A percentile compares a stretch with the other conserved stretches of the same genome.
phyloP scores from a whole-genome alignment of 495 filamentous ascomycete species.

The Sporormia fimetaria region DNA sequence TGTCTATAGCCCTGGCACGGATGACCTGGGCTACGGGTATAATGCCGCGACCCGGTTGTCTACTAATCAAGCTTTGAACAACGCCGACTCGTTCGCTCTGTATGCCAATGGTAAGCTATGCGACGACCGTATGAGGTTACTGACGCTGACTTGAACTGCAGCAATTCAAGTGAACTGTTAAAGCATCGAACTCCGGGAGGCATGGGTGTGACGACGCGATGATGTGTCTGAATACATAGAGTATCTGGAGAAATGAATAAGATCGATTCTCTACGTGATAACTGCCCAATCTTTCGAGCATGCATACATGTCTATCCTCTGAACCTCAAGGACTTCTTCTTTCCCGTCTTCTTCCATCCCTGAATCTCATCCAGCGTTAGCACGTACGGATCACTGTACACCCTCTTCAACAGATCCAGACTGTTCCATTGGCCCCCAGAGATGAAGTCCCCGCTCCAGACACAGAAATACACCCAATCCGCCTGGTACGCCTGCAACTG shows the following conservation, averaged over 20 bases:
- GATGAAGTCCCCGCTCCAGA: conserved; percentile 36
- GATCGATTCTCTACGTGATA: too few species aligned
- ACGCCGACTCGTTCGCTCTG: conserved; percentile 53
- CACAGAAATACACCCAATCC: conserved; percentile 39
- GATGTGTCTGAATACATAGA: too few species aligned
- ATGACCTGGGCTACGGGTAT: conserved; percentile 52
- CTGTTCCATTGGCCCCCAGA: conserved; percentile 29
- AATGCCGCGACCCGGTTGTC: conserved; percentile 36
- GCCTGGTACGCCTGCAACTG: conserved; percentile 35
- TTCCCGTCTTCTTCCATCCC: conserved; percentile 26
- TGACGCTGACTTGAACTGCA: too few species aligned
- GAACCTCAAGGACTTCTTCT: too few species aligned
- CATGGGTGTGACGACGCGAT: too few species aligned
- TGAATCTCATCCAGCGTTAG: conserved; percentile 36
- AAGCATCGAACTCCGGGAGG: too few species aligned
- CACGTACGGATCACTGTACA: conserved; percentile 33
- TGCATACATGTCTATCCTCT: too few species aligned
- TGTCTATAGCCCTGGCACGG: conserved; percentile 41
- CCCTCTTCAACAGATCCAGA: conserved; percentile 26
- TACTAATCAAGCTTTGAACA: conserved; percentile 39
- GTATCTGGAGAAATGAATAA: too few species aligned
- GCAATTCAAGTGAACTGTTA: too few species aligned
- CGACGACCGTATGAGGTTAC: too few species aligned
- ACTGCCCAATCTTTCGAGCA: too few species aligned
- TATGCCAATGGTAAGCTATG: conserved; percentile 48